Percentiles rank a stretch among this genome's conserved stretches.
These are phyloP conservation scores for Pulveroboletus frians DNA, from an alignment of 768 basidiomycete genomes.

Conservation along the genomic window DNA sequence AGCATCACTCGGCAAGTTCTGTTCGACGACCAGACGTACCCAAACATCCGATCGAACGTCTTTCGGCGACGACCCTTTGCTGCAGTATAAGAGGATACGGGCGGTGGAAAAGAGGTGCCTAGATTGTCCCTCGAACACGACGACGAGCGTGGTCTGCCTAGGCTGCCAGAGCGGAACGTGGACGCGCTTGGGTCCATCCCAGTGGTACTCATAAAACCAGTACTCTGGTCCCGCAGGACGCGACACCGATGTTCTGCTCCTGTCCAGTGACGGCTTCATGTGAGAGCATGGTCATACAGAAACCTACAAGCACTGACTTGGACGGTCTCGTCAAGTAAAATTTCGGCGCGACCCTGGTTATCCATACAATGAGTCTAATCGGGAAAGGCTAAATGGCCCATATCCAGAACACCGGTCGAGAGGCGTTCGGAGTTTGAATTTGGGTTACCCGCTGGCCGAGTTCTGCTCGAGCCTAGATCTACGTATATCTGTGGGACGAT, in stretches of 20 bases:
- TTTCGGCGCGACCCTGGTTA: neutral
- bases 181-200: conserved; percentile 20
- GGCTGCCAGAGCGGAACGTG: conserved; percentile 23
- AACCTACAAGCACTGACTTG: no score
- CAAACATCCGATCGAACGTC: conserved; percentile 13
- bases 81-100: conserved; percentile 18
- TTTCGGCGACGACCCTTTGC: conserved; percentile 2
- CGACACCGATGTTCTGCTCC: conserved; percentile 10
- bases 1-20: neutral
- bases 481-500: no score
- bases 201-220: conserved; percentile 19
- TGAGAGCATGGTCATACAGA: conserved; percentile 4
- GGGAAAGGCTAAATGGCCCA: no score
- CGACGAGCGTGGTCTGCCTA: conserved; percentile 18
- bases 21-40: conserved; percentile 13
- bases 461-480: no score
- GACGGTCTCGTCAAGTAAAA: no score
- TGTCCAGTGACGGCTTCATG: conserved; percentile 22
- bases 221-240: neutral
- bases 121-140: conserved; percentile 20
- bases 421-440: no score
- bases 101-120: conserved; percentile 19
- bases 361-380: no score
- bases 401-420: no score
- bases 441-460: no score